Percentiles rank a stretch among this genome's conserved stretches.
phyloP scores from a whole-genome alignment of 768 basidiomycete species.

The Mycena vitilis region DNA sequence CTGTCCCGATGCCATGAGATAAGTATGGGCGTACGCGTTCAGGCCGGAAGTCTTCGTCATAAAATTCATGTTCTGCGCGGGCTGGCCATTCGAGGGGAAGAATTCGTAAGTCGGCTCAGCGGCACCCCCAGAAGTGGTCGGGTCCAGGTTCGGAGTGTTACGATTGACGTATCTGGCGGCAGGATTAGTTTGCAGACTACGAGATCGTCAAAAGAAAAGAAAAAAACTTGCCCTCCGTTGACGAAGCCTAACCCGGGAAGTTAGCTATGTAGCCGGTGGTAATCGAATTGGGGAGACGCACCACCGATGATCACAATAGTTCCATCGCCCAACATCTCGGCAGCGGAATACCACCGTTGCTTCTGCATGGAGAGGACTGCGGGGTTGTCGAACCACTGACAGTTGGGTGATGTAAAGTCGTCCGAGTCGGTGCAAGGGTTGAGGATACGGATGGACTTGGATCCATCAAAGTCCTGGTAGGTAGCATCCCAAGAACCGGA shows the following conservation, averaged over 20 bases:
- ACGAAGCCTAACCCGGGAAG: conserved; percentile 60
- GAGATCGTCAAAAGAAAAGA: too few relatives aligned
- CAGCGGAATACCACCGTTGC: conserved; percentile 82
- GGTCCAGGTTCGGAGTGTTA: conserved; percentile 77
- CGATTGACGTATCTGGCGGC: conserved; percentile 72
- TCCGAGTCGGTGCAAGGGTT: conserved; percentile 69
- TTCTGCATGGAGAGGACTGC: conserved; percentile 72
- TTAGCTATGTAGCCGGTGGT: too few relatives aligned
- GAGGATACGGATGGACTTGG: conserved; percentile 77
- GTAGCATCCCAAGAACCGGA: conserved; percentile 68
- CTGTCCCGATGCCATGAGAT: conserved; percentile 79
- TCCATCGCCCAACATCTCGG: conserved; percentile 79
- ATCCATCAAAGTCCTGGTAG: conserved; percentile 78
- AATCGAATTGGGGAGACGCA: too few relatives aligned
- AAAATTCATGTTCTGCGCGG: conserved; percentile 69
- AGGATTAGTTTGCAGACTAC: too few relatives aligned
- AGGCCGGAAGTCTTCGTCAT: conserved; percentile 79
- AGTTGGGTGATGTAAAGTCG: conserved; percentile 61
- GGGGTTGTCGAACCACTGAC: conserved; percentile 64
- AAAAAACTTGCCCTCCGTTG: conserved; percentile 52
- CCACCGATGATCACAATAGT: conserved; percentile 79
- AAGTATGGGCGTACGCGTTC: conserved; percentile 82
- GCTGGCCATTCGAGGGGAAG: conserved; percentile 69
- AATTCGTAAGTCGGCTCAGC: conserved; percentile 89
- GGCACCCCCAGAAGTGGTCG: conserved; percentile 72